Base-by-base conservation (phyloP, 83 land plant species). In the Picea engelmannii region DNA sequence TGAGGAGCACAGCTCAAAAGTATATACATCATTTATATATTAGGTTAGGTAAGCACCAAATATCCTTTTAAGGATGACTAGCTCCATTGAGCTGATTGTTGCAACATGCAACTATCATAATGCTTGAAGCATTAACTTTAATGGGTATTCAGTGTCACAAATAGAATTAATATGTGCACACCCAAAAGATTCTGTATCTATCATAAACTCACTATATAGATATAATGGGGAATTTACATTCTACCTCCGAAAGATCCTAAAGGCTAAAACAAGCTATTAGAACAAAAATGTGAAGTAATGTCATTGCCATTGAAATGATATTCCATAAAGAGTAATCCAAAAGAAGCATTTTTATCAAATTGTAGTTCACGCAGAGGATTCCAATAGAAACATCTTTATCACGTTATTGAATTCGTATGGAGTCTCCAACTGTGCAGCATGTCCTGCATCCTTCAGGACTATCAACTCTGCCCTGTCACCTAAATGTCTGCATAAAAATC, bases 381-480 rank as follows among this genome's bases (percentile, higher is more conserved):
- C 59, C 31, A 78, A 71, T 71, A 84, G 61, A 68, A 89, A 90
- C 52, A 55, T 44, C 63, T 74, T 35, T 15, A 90, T 81, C 18
- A 78, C 20, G 12, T 16, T 38, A 49, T 90, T 88, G 58, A 90
- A 79, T 44, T 69, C 73, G 18, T 64, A 23, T 55, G 88, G 85
- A 13, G 82, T 80, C 78, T 90, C 90, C 47, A 83, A 27, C 58
- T 85, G 87, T 35, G 66, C 52, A 52, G 83, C 84, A 85, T 90
- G 92, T 21, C 87, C 92, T 12, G 80, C 74, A 52, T 90, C 81
- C 79, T 83, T 68, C 55, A 90, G 25, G 61, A 85, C 75, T n/a
- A 62, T 84, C 62, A 90, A 73, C 80, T 66, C 79, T 80, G 88
- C 79, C 35, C 59, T 85, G 52, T 81, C 67, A 21, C 88, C 90